Evolutionary conservation across 176 grass and related monocot species (phyloP).

Genomic region (Alopecurus myosuroides): DNA sequence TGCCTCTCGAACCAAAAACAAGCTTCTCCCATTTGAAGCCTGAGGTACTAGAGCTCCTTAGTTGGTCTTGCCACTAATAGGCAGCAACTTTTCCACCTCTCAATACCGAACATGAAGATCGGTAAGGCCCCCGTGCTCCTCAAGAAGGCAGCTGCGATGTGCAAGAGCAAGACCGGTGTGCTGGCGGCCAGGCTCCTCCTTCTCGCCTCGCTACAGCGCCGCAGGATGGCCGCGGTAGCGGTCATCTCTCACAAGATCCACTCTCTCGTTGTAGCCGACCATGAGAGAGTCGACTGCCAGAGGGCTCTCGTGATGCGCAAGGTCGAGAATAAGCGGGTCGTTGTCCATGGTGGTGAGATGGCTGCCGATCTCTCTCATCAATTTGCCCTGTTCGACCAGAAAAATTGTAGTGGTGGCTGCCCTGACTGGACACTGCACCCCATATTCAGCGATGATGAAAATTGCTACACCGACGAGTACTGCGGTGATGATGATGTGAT

Average conservation of each 20-base stretch:
- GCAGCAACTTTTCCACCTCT: neutral
- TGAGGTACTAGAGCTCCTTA: too few relatives aligned
- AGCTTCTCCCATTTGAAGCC: neutral
- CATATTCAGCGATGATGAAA: neutral
- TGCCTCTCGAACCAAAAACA: slow-evolving; percentile 7
- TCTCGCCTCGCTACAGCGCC: neutral
- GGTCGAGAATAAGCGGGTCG: neutral
- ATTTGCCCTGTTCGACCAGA: neutral
- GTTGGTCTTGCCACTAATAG: neutral
- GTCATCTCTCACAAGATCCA: neutral
- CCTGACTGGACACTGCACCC: neutral
- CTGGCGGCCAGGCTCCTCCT: neutral
- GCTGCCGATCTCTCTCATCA: neutral
- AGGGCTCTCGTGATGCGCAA: neutral
- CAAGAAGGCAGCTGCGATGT: neutral
- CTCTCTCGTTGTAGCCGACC: neutral
- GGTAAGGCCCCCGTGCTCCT: neutral
- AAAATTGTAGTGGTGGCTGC: neutral
- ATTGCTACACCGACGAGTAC: neutral
- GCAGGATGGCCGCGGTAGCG: neutral
- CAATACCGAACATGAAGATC: neutral
- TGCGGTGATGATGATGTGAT: slow-evolving; percentile 2
- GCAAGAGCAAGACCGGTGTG: neutral
- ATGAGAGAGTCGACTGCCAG: neutral
- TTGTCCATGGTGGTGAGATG: neutral